Percentiles rank a stretch among this genome's conserved stretches.
Conservation (phyloP, 352 stramenopile species). For the Globisporangium emineosum region DNA sequence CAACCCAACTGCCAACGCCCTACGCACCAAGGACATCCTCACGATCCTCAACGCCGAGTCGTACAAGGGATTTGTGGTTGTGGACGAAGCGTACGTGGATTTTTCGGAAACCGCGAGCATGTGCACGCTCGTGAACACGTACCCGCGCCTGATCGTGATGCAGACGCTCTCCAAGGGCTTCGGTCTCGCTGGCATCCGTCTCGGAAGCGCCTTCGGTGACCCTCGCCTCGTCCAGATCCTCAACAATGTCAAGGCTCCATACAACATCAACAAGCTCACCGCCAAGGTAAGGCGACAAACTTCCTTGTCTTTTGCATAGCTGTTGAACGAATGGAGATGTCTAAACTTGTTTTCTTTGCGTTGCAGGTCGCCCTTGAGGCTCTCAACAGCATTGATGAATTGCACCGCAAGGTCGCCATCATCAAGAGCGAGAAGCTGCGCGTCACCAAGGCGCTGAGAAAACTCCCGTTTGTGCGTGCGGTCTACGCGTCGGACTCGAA, state of each 20-base stretch:
- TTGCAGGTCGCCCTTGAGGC: slow-evolving; percentile 58
- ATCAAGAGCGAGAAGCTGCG: slow-evolving; percentile 84
- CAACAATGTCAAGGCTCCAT: slow-evolving; percentile 99
- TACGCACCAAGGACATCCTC: slow-evolving; percentile 90
- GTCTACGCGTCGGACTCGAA: slow-evolving; percentile 97
- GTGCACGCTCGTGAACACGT: slow-evolving; percentile 88
- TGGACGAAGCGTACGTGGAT: slow-evolving; percentile 99
- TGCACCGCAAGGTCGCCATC: slow-evolving; percentile 58
- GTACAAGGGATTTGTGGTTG: slow-evolving; percentile 94
- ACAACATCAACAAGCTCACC: slow-evolving; percentile 98
- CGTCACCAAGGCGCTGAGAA: slow-evolving; percentile 81
- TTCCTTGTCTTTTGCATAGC: not conserved
- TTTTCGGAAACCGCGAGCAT: slow-evolving; percentile 84
- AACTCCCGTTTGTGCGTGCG: slow-evolving; percentile 90
- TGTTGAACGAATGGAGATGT: not conserved
- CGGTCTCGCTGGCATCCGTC: slow-evolving; percentile 94
- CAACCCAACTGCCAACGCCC: slow-evolving; percentile 95
- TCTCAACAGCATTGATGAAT: slow-evolving; percentile 48
- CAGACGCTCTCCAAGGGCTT: slow-evolving; percentile 99
- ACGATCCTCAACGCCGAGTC: slow-evolving; percentile 81
- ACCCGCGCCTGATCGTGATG: slow-evolving; percentile 95
- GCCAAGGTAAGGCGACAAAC: slow-evolving; percentile 42
- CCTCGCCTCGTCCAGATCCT: slow-evolving; percentile 95
- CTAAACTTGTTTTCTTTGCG: not conserved
- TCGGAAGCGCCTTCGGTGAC: slow-evolving; percentile 91